Evolutionary conservation across 768 basidiomycete species (phyloP), one percentile per base, ranked within the genome.

Genomic region (Sporobolomyces pararoseus): DNA sequence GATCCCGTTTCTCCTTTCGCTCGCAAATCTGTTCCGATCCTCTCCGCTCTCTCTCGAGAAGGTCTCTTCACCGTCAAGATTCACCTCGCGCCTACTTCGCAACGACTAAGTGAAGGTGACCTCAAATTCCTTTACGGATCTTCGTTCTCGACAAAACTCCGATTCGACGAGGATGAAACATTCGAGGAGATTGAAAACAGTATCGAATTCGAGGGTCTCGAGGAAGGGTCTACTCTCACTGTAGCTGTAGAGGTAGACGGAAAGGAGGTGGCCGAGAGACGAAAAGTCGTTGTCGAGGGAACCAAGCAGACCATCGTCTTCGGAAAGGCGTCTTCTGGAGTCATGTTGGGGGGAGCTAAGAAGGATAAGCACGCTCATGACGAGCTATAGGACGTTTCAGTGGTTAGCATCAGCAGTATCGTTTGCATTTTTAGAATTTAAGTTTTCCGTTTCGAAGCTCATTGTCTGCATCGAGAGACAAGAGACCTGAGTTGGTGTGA

Each of bases 1-100:
- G 90, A 98, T 78, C 94, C 95, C 1, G 76, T 96, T 42, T 90
- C 88, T 62, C 88, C 90, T 75, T 80, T 83, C 10, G 90, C 88
- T 3, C 93, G 97, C 78, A 86, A 86, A 73, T 94, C 90, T 88
- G 85, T 89, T 1, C 85, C 87, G 65, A 75, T 97, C 39, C 79
- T 95, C 32, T 82, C 87, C 74, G 64, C 73, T 0, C 65, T 80
- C 10, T 50, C 77, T 0, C 61, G 75, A 27, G 66, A 81, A 63
- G 73, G 77, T 10, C 73, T 77, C 53, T 77, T 79, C 21, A 67
- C 84, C 71, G 81, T 92, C 19, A 84, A 89, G 68, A 81, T 97
- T 25, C 85, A 89, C 77, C 80, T 96, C 12, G 46, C 23, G 2
- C 59, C 59, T 12, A 49, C 59, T 4, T 49, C 59, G 29, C 5